A percentile compares a stretch with the other conserved stretches of the same genome.
phyloP scores from a whole-genome alignment of 805 yeast genomes.

The Candida vartiovaarae region DNA sequence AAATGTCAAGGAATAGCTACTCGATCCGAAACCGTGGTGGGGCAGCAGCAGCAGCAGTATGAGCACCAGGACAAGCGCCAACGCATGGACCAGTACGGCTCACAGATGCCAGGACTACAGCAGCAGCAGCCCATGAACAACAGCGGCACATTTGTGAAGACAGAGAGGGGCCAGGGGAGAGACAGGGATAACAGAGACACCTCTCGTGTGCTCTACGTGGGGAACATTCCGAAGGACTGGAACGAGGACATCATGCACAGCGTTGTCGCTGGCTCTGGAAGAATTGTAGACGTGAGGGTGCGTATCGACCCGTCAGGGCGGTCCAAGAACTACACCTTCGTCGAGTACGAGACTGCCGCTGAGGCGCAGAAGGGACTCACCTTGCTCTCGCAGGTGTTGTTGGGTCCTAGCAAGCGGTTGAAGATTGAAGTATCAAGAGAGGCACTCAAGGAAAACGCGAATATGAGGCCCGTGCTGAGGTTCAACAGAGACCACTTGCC shows the following conservation, averaged over 20 bases:
- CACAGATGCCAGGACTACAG: neutral
- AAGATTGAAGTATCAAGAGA: constrained; percentile 58
- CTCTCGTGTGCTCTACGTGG: constrained; percentile 43
- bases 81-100: neutral
- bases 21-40: constrained; percentile 12
- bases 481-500: constrained; percentile 45
- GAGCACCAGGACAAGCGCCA: constrained; percentile 14
- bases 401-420: constrained; percentile 38
- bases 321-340: constrained; percentile 62
- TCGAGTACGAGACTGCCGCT: constrained; percentile 46
- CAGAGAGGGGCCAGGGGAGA: neutral
- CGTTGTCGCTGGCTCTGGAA: constrained; percentile 68
- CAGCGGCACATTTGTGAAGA: neutral
- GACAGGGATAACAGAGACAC: neutral
- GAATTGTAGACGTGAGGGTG: constrained; percentile 54
- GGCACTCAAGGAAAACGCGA: constrained; percentile 35
- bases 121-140: neutral
- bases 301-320: constrained; percentile 35
- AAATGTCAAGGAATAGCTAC: constrained; percentile 14
- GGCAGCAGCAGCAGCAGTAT: too few species aligned
- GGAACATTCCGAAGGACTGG: constrained; percentile 69
- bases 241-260: constrained; percentile 53
- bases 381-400: constrained; percentile 36
- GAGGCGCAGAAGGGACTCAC: constrained; percentile 46
- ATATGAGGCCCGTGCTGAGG: constrained; percentile 35